Conservation (phyloP, 345 rosid genomes). For the Dovyalis caffra region DNA sequence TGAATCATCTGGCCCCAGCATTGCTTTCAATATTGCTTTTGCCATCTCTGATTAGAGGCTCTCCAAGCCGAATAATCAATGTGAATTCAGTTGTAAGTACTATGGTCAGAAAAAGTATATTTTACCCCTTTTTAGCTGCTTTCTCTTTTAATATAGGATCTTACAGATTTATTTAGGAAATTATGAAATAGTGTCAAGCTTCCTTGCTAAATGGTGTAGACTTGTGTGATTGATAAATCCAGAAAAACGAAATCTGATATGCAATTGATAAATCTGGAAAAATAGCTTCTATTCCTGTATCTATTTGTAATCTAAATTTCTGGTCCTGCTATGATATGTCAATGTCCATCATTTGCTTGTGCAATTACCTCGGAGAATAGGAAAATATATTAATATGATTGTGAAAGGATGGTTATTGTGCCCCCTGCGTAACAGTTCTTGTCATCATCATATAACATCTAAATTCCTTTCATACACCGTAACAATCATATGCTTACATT, state of each 20-base stretch:
- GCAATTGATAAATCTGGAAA: too few species aligned
- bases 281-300: too few species aligned
- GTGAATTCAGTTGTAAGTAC: slow-evolving; percentile 94
- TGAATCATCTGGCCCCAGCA: slow-evolving; percentile 95
- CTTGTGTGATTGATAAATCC: not conserved
- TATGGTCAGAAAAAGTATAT: not conserved
- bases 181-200: not conserved
- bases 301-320: too few species aligned
- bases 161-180: not conserved
- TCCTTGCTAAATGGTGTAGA: not conserved
- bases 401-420: too few species aligned
- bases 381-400: too few species aligned
- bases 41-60: slow-evolving; percentile 89
- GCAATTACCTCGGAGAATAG: too few species aligned
- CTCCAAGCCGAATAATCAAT: slow-evolving; percentile 91
- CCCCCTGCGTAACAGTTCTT: not conserved
- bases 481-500: slow-evolving; percentile 9
- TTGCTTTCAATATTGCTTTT: slow-evolving; percentile 79
- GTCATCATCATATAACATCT: not conserved
- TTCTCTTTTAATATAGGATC: not conserved
- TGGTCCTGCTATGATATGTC: too few species aligned
- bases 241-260: not conserved
- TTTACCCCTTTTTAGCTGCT: not conserved
- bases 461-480: slow-evolving; percentile 3
- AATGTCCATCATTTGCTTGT: too few species aligned